Base-by-base conservation (phyloP, 306 rosid species). In the Herpetospermum pedunculosum region DNA sequence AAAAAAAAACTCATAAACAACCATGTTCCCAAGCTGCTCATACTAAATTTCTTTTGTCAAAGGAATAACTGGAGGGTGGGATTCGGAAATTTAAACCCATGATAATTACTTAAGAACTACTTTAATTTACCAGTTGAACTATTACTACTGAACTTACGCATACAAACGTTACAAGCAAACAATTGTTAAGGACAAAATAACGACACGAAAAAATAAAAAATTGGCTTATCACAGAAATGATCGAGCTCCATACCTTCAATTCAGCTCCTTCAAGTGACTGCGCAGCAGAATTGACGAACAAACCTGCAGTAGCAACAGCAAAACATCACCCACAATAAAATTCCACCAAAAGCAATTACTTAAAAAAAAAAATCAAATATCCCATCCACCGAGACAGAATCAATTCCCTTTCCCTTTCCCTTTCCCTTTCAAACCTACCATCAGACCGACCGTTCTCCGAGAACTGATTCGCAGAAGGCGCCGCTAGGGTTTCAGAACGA, bases 401-500 rank as follows among this genome's bases (percentile, higher is more conserved):
- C 37, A 8, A 12, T 29, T 49, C 38, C 10, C 23, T 47, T 14
- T 7, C 49, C 60, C 77, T 80, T 19, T 46, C 50, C 14, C 21
- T 38, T 16, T 8, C 53, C 64, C 78, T 80, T n/a, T n/a, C 60
- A 26, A 57, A 28, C 84, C 43, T 77, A 88, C 96, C 89, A 11
- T 77, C 77, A 76, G 60, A 69, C 71, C 34, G 85, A 82, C 77
- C 78, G 35, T 81, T 77, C 81, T 59, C 74, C 8, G 74, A 38
- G 3, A 73, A 50, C 48, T 63, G 79, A 77, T 29, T 38, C 53
- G 83, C 72, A 65, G 86, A 80, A 35, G 82, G 46, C 64, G 2
- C 71, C 46, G 50, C 84, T 90, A 89, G 97, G 97, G 98, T 90
- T 89, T 83, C 85, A 18, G 55, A 83, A 70, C 46, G 70, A 16